Evolutionary conservation across 768 basidiomycete genomes (phyloP).

Genomic region (Mrakia blollopis): DNA sequence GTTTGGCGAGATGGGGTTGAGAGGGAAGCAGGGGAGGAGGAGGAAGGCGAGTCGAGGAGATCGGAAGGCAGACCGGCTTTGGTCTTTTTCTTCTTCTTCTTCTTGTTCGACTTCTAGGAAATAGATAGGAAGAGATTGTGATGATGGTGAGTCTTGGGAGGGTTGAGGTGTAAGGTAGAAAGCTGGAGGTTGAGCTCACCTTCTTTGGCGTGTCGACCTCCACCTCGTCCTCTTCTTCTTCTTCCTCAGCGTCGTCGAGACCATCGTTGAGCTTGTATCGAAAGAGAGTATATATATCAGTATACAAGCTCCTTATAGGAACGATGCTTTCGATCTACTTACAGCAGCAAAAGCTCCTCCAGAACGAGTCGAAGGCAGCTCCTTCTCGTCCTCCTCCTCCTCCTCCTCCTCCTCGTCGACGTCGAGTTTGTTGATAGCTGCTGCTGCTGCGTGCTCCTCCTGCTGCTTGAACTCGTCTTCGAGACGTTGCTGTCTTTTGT

Average conservation of each 20-base stretch:
- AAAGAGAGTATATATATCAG: not conserved
- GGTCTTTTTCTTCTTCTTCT: constrained; percentile 44
- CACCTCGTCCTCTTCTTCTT: constrained; percentile 43
- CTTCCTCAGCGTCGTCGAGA: constrained; percentile 29
- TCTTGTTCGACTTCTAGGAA: constrained; percentile 34
- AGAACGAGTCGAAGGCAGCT: not conserved
- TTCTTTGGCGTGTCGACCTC: constrained; percentile 45
- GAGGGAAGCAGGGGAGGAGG: not conserved
- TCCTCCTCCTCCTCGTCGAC: constrained; percentile 33
- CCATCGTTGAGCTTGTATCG: constrained; percentile 15
- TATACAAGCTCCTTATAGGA: constrained; percentile 22
- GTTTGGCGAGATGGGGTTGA: constrained; percentile 1
- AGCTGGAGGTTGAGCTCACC: constrained; percentile 30
- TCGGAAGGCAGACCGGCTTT: constrained; percentile 31
- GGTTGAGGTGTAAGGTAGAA: not conserved
- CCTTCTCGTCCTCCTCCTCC: not conserved
- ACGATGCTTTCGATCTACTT: not conserved
- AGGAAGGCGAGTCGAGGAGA: not conserved
- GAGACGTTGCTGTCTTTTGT: constrained; percentile 29
- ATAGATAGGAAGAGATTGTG: not conserved
- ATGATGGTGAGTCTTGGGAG: not conserved
- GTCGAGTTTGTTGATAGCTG: not conserved
- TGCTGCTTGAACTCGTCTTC: constrained; percentile 13
- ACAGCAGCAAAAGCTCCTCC: constrained; percentile 26
- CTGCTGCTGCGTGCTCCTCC: not conserved